Evolutionary conservation across 805 yeast genomes (phyloP).

Genomic region (Starmerella riodocensis): DNA sequence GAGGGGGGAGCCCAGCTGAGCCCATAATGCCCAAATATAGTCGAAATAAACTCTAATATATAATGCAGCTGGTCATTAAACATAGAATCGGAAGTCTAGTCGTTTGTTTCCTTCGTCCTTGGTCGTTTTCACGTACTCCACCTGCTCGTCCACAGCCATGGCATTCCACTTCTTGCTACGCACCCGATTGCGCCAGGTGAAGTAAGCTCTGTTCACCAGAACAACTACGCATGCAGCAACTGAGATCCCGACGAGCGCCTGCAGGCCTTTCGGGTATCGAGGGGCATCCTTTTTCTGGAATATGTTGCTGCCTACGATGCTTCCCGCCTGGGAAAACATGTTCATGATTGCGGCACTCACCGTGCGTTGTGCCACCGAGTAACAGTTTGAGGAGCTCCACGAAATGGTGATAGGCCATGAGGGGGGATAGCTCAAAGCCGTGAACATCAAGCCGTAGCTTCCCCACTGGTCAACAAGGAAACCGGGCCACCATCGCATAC

Average conservation of each 20-base stretch:
- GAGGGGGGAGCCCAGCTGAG: no score
- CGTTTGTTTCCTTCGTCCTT: conserved; percentile 46
- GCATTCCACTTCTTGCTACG: conserved; percentile 39
- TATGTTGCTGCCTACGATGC: conserved; percentile 42
- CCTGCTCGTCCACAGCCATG: conserved; percentile 38
- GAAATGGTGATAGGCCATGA: conserved; percentile 19
- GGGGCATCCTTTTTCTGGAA: conserved; percentile 49
- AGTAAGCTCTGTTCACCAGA: conserved; percentile 26
- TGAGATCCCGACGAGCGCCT: conserved; percentile 22
- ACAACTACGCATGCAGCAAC: conserved; percentile 16
- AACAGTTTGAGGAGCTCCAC: conserved; percentile 51
- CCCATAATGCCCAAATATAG: not conserved
- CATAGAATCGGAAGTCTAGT: conserved; percentile 36
- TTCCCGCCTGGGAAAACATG: conserved; percentile 48
- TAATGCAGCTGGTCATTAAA: not conserved
- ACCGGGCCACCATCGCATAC: conserved; percentile 22
- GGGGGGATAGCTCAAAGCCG: conserved; percentile 24
- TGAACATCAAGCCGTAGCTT: conserved; percentile 23
- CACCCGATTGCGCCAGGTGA: conserved; percentile 23
- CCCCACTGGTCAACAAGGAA: conserved; percentile 22
- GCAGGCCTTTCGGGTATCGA: conserved; percentile 45
- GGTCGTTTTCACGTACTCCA: conserved; percentile 34
- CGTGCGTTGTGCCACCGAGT: conserved; percentile 50
- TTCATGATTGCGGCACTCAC: conserved; percentile 54
- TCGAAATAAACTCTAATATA: not conserved